These are phyloP conservation scores for Mycena alexandri DNA, from an alignment of 768 basidiomycete genomes.

Conservation along the genomic window DNA sequence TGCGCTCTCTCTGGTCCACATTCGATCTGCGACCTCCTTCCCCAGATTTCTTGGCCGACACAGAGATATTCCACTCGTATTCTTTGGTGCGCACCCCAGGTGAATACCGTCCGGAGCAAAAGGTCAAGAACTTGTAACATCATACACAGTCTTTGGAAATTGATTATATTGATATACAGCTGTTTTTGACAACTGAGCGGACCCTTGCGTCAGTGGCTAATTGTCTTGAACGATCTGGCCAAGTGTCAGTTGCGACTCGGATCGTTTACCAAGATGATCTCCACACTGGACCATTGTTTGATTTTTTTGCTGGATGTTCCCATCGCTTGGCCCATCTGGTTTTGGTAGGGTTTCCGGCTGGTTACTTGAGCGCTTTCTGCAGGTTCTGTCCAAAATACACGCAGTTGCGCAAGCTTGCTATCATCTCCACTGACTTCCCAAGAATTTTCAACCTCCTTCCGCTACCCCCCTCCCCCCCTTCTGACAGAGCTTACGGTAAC, in stretches of 20 bases:
- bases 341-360: background rate
- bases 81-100: no score
- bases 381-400: background rate
- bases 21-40: background rate
- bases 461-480: background rate
- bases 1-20: constrained; percentile 6
- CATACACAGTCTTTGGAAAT: no score
- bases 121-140: background rate
- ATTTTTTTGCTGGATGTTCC: background rate
- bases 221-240: background rate
- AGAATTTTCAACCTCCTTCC: background rate
- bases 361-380: background rate
- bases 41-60: background rate
- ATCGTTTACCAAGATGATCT: background rate
- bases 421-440: background rate
- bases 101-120: background rate
- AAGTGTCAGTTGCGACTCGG: constrained; percentile 1
- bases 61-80: background rate
- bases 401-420: background rate
- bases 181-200: background rate
- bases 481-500: background rate
- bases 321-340: background rate
- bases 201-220: background rate
- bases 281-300: background rate
- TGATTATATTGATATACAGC: background rate